Conservation (phyloP, 1,139 yeast species). For the Hemisphaericaspora lyxosophila region DNA sequence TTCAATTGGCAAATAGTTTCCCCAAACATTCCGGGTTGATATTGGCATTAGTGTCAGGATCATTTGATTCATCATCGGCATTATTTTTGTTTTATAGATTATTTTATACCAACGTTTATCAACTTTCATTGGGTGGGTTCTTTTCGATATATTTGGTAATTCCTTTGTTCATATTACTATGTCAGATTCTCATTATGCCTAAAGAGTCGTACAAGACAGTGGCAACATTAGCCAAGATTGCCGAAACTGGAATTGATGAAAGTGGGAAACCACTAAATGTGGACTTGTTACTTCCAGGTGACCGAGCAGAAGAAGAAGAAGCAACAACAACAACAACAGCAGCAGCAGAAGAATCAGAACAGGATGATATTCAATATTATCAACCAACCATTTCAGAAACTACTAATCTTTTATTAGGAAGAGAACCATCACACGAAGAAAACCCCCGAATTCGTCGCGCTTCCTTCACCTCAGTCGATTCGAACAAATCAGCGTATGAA, state of each 20-base stretch:
- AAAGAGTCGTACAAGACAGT: conserved; percentile 67
- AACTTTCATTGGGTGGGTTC: conserved; percentile 48
- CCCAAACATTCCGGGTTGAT: conserved; percentile 44
- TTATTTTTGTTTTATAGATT: conserved; percentile 60
- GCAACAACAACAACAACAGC: background rate
- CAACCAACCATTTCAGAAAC: conserved; percentile 46
- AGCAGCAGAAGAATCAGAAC: conserved; percentile 5
- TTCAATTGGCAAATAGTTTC: conserved; percentile 47
- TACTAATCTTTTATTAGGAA: conserved; percentile 40
- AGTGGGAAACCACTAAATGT: conserved; percentile 50
- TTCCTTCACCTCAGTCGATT: conserved; percentile 35
- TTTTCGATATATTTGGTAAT: conserved; percentile 67
- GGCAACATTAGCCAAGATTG: conserved; percentile 64
- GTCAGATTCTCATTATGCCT: conserved; percentile 82
- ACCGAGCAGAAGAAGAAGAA: conserved; percentile 19
- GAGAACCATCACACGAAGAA: conserved; percentile 22
- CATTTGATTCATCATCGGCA: conserved; percentile 47
- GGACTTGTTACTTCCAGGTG: conserved; percentile 38
- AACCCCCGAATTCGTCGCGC: conserved; percentile 30
- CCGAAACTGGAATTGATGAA: conserved; percentile 71
- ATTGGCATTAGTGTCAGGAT: conserved; percentile 45
- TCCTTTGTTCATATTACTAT: conserved; percentile 69
- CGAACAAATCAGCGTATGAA: conserved; percentile 59
- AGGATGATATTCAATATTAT: conserved; percentile 9
- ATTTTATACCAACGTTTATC: conserved; percentile 47